Conservation (phyloP, 1,284 basidiomycete species). For the Anthracocystis walkeri region DNA sequence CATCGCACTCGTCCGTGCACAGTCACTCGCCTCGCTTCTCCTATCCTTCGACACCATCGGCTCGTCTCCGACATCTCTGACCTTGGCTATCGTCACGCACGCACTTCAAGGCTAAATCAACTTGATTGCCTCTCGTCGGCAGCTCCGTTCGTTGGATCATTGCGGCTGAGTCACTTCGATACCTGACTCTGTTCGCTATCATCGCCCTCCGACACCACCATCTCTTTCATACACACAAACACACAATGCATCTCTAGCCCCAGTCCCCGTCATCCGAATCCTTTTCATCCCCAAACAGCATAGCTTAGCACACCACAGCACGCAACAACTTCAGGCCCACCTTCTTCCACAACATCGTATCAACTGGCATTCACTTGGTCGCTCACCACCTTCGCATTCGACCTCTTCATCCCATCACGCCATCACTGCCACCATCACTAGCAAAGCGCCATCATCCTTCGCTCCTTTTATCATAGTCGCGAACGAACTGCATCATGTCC, state of each 20-base stretch:
- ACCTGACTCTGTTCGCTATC: not conserved
- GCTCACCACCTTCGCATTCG: slow-evolving; percentile 7
- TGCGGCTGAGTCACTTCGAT: slow-evolving; percentile 20
- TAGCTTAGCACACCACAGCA: not conserved
- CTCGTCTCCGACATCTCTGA: slow-evolving; percentile 14
- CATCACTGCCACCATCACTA: not conserved
- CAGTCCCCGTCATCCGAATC: not conserved
- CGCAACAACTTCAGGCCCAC: not conserved
- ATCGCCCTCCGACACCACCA: slow-evolving; percentile 14
- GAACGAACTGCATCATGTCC: slow-evolving; percentile 18
- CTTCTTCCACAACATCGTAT: not conserved
- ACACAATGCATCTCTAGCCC: slow-evolving; percentile 24
- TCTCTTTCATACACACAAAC: slow-evolving; percentile 3
- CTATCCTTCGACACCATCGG: slow-evolving; percentile 10
- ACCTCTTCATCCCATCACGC: not conserved
- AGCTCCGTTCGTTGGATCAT: slow-evolving; percentile 7
- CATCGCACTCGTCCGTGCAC: not conserved
- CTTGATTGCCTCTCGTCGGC: slow-evolving; percentile 13
- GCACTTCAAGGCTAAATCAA: not conserved
- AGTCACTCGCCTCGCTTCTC: not conserved
- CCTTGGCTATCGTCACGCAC: not conserved
- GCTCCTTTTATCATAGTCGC: not conserved
- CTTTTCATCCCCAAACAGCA: slow-evolving; percentile 6
- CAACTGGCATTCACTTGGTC: not conserved
- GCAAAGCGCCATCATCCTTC: not conserved